Evolutionary conservation across 2,329 filamentous ascomycete species (phyloP).

Genomic region (Colletotrichum lupini): DNA sequence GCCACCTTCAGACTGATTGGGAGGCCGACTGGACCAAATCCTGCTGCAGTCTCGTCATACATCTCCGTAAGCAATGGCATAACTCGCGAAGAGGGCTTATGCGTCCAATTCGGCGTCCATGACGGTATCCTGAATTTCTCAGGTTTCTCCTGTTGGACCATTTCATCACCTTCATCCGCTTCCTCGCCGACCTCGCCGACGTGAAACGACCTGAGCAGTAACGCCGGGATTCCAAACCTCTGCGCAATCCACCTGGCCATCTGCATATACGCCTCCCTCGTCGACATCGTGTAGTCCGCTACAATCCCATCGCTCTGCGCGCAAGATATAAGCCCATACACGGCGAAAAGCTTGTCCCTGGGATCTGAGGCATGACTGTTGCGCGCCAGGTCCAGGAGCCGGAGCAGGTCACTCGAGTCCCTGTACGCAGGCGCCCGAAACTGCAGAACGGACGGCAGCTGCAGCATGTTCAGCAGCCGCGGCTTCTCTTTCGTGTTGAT

Average conservation of each 20-base stretch:
- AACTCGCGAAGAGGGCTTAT: neutral
- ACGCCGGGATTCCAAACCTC: neutral
- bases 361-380: constrained; percentile 36
- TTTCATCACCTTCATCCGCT: neutral
- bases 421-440: neutral
- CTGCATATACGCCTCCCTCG: neutral
- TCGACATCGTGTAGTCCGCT: constrained; percentile 37
- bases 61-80: neutral
- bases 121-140: neutral
- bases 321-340: constrained; percentile 40
- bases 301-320: constrained; percentile 20
- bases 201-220: neutral
- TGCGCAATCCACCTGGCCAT: constrained; percentile 10
- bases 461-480: neutral
- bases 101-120: neutral
- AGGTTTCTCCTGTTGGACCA: neutral
- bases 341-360: constrained; percentile 41
- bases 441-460: neutral
- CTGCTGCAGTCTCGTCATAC: neutral
- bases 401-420: constrained; percentile 11
- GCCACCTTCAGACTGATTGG: neutral
- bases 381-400: neutral
- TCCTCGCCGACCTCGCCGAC: neutral
- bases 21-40: neutral
- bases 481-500: neutral